Evolutionary conservation across 768 basidiomycete species (phyloP), one percentile per base, ranked within the genome.

Genomic region (Kockovaella imperatae): DNA sequence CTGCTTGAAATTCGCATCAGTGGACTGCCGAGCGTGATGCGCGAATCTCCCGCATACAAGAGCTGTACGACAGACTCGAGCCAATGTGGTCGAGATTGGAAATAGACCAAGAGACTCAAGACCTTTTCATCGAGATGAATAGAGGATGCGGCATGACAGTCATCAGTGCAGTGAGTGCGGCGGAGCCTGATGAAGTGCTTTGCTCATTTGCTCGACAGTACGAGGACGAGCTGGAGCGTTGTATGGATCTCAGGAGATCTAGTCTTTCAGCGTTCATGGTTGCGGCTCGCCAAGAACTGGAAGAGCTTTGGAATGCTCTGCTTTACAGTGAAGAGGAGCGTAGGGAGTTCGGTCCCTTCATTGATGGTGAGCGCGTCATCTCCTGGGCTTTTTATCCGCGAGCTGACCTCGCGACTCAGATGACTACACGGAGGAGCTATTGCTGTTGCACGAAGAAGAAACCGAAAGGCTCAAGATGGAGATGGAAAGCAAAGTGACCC

Each of bases 41-140:
- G 25, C 78, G 90, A 11, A 89, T 93, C 61, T 73, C 79, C 1
- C 81, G 83, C 55, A 96, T 99, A 25, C 93, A 99, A 68, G 78
- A 82, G 0, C 83, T 96, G 76, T 99, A 90, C 63, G 89, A 97
- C 69, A 82, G 88, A 54, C 77, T 99, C 1, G 91, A 93, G 67
- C 81, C 81, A 0, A 77, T 97, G 3, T 99, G 93, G 93, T 78
- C 77, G 50, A 74, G 90, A 47, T 76, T 97, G 50, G 90, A 87
- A 13, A 81, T 93, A 4, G 69, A 77, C 0, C 86, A 90, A 40
- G 72, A 70, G 0, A 83, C 83, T 36, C 88, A 90, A 80, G 88
- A 97, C 59, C 80, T 77, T n/a, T 99, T 99, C 62, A 84, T 96
- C 0, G 88, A 96, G 50, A 76, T 67, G 55, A 64, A 93, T 67